These are phyloP conservation scores for Daedalea quercina DNA, from an alignment of 768 basidiomycete species.

Conservation along the genomic window DNA sequence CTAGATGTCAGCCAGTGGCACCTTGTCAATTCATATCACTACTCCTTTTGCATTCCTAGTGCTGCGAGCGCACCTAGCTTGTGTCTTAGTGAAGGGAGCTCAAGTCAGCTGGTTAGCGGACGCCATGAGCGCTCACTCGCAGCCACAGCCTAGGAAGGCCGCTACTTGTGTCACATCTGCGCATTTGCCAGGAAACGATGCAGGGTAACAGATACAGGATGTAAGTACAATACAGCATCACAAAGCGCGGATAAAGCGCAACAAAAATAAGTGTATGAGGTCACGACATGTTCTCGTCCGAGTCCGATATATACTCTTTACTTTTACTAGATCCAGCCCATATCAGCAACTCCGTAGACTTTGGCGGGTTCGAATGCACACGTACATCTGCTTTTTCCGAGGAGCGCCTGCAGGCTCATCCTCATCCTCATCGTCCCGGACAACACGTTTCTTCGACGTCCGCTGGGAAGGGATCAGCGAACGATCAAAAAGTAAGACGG, in stretches of 20 bases:
- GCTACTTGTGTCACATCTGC: too few relatives aligned
- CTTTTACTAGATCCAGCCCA: constrained; percentile 56
- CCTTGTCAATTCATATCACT: too few relatives aligned
- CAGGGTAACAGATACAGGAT: too few relatives aligned
- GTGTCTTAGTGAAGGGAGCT: too few relatives aligned
- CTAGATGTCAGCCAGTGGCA: too few relatives aligned
- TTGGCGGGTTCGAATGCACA: not conserved
- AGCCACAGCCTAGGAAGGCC: too few relatives aligned
- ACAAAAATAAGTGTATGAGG: not conserved
- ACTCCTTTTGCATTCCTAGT: too few relatives aligned
- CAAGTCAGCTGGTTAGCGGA: too few relatives aligned
- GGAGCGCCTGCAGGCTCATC: constrained; percentile 51
- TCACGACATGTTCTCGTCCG: constrained; percentile 78
- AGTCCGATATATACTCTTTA: constrained; percentile 81
- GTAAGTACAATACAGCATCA: constrained; percentile 3
- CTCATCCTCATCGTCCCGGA: constrained; percentile 75
- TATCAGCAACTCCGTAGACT: not conserved
- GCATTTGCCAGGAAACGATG: too few relatives aligned
- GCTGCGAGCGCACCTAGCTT: too few relatives aligned
- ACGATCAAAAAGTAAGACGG: not conserved
- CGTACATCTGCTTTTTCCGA: constrained; percentile 74
- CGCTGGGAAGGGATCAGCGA: constrained; percentile 22
- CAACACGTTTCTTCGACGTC: constrained; percentile 63
- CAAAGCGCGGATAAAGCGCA: not conserved
- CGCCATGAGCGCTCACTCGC: too few relatives aligned